Conservation (phyloP, 2,329 filamentous ascomycete genomes). For the Lomentospora prolificans region DNA sequence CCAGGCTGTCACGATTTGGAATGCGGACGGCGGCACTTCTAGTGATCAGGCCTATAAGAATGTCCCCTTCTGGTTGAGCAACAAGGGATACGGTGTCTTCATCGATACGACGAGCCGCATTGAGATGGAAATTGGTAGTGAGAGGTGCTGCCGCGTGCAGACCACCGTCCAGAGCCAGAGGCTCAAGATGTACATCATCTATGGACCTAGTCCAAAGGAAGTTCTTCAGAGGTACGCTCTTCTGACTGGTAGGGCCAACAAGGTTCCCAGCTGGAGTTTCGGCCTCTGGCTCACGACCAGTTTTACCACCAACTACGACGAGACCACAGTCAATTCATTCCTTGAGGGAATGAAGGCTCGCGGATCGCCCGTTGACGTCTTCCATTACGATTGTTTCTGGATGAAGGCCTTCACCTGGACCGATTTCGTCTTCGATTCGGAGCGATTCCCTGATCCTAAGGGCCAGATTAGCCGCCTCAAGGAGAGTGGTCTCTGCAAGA, state of each 20-base stretch:
- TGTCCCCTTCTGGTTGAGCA: constrained; percentile 59
- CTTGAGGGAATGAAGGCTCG: constrained; percentile 58
- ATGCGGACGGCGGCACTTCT: constrained; percentile 54
- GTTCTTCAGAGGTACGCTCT: constrained; percentile 57
- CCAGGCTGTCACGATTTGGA: constrained; percentile 57
- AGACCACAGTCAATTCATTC: constrained; percentile 57
- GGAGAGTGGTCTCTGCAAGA: constrained; percentile 46
- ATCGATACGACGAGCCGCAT: constrained; percentile 61
- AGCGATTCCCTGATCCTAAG: constrained; percentile 58
- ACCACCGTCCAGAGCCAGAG: constrained; percentile 59
- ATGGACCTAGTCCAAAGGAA: constrained; percentile 62
- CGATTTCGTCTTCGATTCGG: constrained; percentile 60
- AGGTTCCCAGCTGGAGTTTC: constrained; percentile 64
- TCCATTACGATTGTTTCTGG: constrained; percentile 74
- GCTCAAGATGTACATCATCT: constrained; percentile 65
- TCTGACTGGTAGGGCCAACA: constrained; percentile 55
- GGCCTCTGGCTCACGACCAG: constrained; percentile 69
- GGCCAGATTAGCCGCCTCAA: constrained; percentile 57
- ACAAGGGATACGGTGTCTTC: constrained; percentile 67
- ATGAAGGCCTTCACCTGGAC: constrained; percentile 68
- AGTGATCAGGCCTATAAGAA: constrained; percentile 67
- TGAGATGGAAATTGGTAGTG: constrained; percentile 64
- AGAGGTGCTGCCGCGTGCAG: constrained; percentile 62
- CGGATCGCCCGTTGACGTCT: constrained; percentile 58
- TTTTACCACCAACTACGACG: constrained; percentile 65